Percentiles rank a stretch among this genome's conserved stretches.
These are phyloP conservation scores for Neopestalotiopsis rosae DNA, from an alignment of 2,329 filamentous ascomycete species.

Conservation along the genomic window DNA sequence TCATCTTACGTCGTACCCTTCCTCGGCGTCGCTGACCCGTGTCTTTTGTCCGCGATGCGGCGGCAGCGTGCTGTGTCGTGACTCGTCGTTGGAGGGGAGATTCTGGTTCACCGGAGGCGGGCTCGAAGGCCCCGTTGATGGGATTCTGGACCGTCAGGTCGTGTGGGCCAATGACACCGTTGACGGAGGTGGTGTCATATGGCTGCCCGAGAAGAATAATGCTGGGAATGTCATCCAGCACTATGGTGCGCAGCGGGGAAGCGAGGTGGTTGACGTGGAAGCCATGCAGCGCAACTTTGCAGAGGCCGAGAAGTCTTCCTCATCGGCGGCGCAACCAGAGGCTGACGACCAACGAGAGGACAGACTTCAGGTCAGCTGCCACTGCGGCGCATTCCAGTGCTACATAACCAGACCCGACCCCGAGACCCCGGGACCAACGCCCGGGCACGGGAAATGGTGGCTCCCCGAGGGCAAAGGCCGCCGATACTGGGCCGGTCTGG, in stretches of 20 bases:
- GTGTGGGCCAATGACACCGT: background rate
- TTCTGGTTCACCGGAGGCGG: background rate
- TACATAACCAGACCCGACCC: background rate
- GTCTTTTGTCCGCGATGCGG: conserved; percentile 1
- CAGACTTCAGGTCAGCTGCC: background rate
- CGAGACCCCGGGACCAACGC: background rate
- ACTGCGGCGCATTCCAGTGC: background rate
- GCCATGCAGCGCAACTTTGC: background rate
- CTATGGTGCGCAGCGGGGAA: background rate
- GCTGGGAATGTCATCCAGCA: background rate
- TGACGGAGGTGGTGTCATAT: background rate
- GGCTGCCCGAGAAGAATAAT: background rate
- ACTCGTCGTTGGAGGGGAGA: no score
- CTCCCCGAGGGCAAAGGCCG: background rate
- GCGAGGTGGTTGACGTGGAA: background rate
- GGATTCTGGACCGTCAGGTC: background rate
- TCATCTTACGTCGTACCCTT: background rate
- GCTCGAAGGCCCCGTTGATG: background rate
- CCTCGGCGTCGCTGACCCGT: background rate
- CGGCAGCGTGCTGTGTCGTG: background rate
- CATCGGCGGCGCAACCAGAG: background rate
- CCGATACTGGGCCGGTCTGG: background rate
- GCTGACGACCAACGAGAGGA: background rate
- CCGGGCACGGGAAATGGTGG: background rate
- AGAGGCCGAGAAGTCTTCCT: background rate